These are phyloP conservation scores for Clitocybe nebularis DNA, from an alignment of 1,284 basidiomycete genomes.

Conservation along the genomic window DNA sequence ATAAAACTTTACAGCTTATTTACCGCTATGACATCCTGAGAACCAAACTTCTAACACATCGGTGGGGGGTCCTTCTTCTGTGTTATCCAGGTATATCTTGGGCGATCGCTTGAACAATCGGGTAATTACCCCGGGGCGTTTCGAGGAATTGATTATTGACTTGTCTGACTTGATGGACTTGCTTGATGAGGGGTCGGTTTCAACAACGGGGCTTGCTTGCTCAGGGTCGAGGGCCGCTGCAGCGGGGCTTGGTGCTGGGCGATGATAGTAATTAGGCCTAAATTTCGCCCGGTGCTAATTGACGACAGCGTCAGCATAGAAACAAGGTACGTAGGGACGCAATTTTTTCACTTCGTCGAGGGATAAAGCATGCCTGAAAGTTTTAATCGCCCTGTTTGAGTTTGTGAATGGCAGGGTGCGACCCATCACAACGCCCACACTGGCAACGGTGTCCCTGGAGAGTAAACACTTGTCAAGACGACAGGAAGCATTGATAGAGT, in stretches of 20 bases:
- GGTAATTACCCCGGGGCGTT: constrained; percentile 5
- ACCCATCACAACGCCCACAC: constrained; percentile 56
- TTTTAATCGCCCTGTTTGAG: constrained; percentile 52
- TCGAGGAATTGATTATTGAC: background rate
- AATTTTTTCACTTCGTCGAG: constrained; percentile 49
- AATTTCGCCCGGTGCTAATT: constrained; percentile 50
- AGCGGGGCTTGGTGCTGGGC: constrained; percentile 23
- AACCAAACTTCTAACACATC: constrained; percentile 68
- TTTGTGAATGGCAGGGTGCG: constrained; percentile 58
- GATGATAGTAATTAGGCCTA: constrained; percentile 48
- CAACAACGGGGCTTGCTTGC: constrained; percentile 16
- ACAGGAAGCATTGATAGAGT: background rate
- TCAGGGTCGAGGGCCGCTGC: constrained; percentile 21
- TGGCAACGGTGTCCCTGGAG: constrained; percentile 69
- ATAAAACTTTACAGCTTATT: constrained; percentile 15
- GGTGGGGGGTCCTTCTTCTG: constrained; percentile 22
- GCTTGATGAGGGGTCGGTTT: constrained; percentile 1
- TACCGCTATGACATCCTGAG: constrained; percentile 55
- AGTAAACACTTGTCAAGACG: too few species aligned
- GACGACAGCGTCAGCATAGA: background rate
- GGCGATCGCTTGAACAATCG: constrained; percentile 7
- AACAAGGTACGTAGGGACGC: constrained; percentile 3
- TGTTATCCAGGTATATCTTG: constrained; percentile 3
- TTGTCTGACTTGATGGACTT: constrained; percentile 3
- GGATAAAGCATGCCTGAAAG: constrained; percentile 61